phyloP scores from a whole-genome alignment of 352 stramenopile genomes.

The Globisporangium nagaii region DNA sequence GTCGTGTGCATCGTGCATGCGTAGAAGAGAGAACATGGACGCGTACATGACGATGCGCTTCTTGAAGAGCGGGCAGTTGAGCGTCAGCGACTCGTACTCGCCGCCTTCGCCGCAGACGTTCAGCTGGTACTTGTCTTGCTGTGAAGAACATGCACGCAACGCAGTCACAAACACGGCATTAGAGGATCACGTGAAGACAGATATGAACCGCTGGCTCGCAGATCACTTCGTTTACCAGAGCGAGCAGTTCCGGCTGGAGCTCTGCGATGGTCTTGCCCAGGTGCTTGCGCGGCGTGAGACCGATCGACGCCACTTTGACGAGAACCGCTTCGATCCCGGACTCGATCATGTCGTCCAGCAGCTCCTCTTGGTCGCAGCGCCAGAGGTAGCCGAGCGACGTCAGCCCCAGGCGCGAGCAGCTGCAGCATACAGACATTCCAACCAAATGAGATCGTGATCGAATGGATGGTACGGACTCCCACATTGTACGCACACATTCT shows the following conservation, averaged over 20 bases:
- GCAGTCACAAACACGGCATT: neutral
- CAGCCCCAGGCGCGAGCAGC: constrained; percentile 91
- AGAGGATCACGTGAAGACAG: neutral
- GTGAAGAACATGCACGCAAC: neutral
- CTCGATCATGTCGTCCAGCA: constrained; percentile 95
- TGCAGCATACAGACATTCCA: constrained; percentile 9
- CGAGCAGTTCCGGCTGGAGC: constrained; percentile 87
- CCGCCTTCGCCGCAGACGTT: constrained; percentile 98
- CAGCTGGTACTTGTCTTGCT: constrained; percentile 95
- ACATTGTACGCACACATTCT: constrained; percentile 82
- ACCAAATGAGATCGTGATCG: neutral
- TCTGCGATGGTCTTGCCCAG: constrained; percentile 82
- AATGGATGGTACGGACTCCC: constrained; percentile 8
- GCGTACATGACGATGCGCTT: constrained; percentile 88
- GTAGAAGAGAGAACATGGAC: neutral
- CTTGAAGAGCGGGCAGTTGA: constrained; percentile 96
- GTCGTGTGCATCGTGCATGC: neutral
- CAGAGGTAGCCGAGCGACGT: constrained; percentile 96
- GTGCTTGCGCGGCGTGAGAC: constrained; percentile 80
- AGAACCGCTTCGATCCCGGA: constrained; percentile 92
- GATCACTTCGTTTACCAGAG: constrained; percentile 39
- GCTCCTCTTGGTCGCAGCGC: constrained; percentile 86
- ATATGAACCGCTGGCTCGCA: no score
- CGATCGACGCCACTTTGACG: constrained; percentile 95
- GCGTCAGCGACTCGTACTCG: constrained; percentile 98